phyloP scores from a whole-genome alignment of 1,284 basidiomycete genomes.

The Ceratobasidium sp. region DNA sequence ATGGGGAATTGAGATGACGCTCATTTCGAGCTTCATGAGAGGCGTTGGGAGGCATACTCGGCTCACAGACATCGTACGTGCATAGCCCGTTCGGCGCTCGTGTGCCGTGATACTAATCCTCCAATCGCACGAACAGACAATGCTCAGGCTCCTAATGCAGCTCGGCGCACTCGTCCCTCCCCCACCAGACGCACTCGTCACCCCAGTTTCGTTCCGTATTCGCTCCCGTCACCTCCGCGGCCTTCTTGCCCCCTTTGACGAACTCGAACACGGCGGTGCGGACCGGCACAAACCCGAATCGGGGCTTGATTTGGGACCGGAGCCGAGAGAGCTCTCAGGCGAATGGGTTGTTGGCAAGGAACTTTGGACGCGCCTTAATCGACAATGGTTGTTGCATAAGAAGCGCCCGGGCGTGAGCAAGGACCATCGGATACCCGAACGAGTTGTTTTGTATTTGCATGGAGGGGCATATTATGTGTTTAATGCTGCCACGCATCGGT shows the following conservation, averaged over 20 bases:
- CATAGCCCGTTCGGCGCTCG: not conserved
- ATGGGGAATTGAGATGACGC: slow-evolving; percentile 92
- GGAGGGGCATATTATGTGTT: slow-evolving; percentile 87
- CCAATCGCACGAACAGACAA: slow-evolving; percentile 62
- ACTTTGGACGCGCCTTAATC: slow-evolving; percentile 89
- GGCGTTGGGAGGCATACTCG: slow-evolving; percentile 87
- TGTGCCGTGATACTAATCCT: slow-evolving; percentile 8
- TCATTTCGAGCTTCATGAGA: slow-evolving; percentile 86
- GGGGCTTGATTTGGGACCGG: not conserved
- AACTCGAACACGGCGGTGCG: slow-evolving; percentile 71
- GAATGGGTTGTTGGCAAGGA: slow-evolving; percentile 97
- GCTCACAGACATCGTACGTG: slow-evolving; percentile 84
- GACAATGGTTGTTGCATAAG: slow-evolving; percentile 74
- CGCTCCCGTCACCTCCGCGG: slow-evolving; percentile 79
- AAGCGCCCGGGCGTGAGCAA: slow-evolving; percentile 51
- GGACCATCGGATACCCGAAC: slow-evolving; percentile 65
- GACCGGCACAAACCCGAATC: not conserved
- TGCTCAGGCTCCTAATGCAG: slow-evolving; percentile 84
- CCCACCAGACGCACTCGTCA: slow-evolving; percentile 94
- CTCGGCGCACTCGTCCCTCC: slow-evolving; percentile 87
- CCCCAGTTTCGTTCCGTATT: slow-evolving; percentile 93
- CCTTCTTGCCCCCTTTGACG: slow-evolving; percentile 81
- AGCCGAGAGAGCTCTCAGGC: slow-evolving; percentile 82
- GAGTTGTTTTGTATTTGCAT: slow-evolving; percentile 93
- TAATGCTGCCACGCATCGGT: slow-evolving; percentile 92